Evolutionary conservation across 768 basidiomycete genomes (phyloP).

Genomic region (Suillus paluster): DNA sequence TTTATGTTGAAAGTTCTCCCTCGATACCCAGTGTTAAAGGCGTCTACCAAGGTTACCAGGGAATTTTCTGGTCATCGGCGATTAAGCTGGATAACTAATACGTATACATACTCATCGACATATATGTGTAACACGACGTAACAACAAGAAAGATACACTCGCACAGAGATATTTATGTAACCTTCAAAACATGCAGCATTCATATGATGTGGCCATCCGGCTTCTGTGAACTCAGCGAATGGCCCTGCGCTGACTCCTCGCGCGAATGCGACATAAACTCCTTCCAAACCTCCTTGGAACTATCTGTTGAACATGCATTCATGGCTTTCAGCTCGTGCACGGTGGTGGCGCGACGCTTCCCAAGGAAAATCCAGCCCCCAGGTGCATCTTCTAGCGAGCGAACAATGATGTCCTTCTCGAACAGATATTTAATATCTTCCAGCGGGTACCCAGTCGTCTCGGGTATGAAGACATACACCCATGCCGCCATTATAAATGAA

Average conservation of each 20-base stretch:
- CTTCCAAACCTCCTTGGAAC: not conserved
- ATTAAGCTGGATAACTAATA: not conserved
- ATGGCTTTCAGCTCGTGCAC: conserved; percentile 30
- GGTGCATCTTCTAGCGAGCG: conserved; percentile 38
- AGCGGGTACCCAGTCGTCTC: conserved; percentile 45
- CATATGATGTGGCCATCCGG: not conserved
- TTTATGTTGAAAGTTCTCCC: too few species aligned
- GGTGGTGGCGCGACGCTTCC: conserved; percentile 24
- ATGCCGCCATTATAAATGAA: conserved; percentile 34
- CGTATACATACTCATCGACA: not conserved
- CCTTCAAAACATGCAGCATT: not conserved
- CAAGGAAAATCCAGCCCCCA: conserved; percentile 32
- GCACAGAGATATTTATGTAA: not conserved
- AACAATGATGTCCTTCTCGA: conserved; percentile 37
- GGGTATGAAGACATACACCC: conserved; percentile 40
- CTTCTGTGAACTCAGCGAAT: not conserved
- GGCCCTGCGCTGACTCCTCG: not conserved
- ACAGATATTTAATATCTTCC: conserved; percentile 41
- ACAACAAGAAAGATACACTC: not conserved
- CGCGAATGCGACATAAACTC: not conserved
- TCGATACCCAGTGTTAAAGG: too few species aligned
- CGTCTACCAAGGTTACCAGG: too few species aligned
- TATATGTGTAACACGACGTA: not conserved
- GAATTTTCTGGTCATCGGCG: too few species aligned
- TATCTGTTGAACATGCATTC: too few species aligned